Percentiles rank a stretch among this genome's conserved stretches.
phyloP scores from a whole-genome alignment of 2,329 filamentous ascomycete species.

The Hymenoscyphus repandus region DNA sequence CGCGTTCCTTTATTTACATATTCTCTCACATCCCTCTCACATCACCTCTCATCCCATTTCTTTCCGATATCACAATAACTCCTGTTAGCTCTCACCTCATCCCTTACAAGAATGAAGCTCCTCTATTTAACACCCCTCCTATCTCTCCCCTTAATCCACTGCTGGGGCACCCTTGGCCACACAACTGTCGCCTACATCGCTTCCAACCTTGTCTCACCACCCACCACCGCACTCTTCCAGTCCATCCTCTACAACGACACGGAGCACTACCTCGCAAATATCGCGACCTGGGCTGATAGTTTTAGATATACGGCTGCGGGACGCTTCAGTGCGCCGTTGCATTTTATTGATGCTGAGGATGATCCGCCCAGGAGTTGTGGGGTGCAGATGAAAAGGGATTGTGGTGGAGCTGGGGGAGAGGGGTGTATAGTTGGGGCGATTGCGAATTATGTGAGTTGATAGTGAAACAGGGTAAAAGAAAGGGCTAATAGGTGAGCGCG shows the following conservation, averaged over 20 bases:
- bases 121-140: conserved; percentile 2
- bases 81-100: background rate
- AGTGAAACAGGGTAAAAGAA: background rate
- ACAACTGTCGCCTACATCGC: conserved; percentile 62
- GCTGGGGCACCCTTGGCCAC: conserved; percentile 49
- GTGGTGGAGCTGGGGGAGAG: conserved; percentile 49
- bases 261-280: conserved; percentile 53
- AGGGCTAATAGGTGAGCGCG: background rate
- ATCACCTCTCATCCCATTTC: background rate
- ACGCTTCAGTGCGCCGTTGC: conserved; percentile 55
- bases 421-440: conserved; percentile 54
- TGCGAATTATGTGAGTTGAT: conserved; percentile 28
- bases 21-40: background rate
- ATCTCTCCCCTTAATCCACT: conserved; percentile 6
- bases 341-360: conserved; percentile 67
- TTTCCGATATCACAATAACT: background rate
- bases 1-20: background rate
- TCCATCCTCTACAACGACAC: conserved; percentile 49
- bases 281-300: conserved; percentile 63
- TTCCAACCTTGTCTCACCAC: conserved; percentile 51
- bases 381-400: conserved; percentile 56
- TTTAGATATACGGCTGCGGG: conserved; percentile 58
- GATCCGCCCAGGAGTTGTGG: conserved; percentile 51
- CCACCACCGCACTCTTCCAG: conserved; percentile 53
- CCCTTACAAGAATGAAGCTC: conserved; percentile 15